Evolutionary conservation across 805 yeast genomes (phyloP).

Genomic region (Candida tallmaniae): DNA sequence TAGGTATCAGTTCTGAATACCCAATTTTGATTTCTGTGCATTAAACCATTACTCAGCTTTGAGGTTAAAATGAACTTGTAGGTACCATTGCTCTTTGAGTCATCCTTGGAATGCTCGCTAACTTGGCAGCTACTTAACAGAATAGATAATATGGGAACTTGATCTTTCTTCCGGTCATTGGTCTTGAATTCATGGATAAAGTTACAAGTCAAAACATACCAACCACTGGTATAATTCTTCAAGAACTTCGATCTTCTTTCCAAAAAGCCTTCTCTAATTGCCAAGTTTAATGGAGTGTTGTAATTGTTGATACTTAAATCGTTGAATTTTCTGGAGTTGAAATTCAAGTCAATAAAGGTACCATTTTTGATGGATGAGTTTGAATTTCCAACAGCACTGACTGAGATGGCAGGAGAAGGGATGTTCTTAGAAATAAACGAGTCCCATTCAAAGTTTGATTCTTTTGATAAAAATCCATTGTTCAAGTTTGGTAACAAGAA

Average conservation of each 20-base stretch:
- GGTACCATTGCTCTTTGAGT: slow-evolving; percentile 48
- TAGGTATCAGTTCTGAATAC: slow-evolving; percentile 89
- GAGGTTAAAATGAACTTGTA: slow-evolving; percentile 79
- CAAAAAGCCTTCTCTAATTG: slow-evolving; percentile 69
- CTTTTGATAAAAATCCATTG: slow-evolving; percentile 60
- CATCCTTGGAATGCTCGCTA: slow-evolving; percentile 76
- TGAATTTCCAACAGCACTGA: slow-evolving; percentile 23
- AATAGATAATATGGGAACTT: slow-evolving; percentile 78
- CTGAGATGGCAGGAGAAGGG: slow-evolving; percentile 26
- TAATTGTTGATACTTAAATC: slow-evolving; percentile 66
- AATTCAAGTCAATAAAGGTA: slow-evolving; percentile 37
- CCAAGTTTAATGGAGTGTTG: slow-evolving; percentile 59
- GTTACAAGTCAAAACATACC: slow-evolving; percentile 86
- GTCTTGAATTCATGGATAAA: slow-evolving; percentile 88
- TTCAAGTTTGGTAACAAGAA: slow-evolving; percentile 57
- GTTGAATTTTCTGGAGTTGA: slow-evolving; percentile 30
- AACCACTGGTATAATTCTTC: slow-evolving; percentile 86
- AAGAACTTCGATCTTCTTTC: slow-evolving; percentile 90
- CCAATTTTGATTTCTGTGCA: slow-evolving; percentile 85
- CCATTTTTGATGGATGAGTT: slow-evolving; percentile 27
- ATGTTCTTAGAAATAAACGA: slow-evolving; percentile 69
- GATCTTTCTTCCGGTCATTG: slow-evolving; percentile 74
- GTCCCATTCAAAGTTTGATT: slow-evolving; percentile 85
- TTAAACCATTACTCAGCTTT: slow-evolving; percentile 63
- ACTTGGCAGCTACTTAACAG: slow-evolving; percentile 75